Evolutionary conservation across 2,329 filamentous ascomycete species (phyloP).

Genomic region (Cladosporium sp.): DNA sequence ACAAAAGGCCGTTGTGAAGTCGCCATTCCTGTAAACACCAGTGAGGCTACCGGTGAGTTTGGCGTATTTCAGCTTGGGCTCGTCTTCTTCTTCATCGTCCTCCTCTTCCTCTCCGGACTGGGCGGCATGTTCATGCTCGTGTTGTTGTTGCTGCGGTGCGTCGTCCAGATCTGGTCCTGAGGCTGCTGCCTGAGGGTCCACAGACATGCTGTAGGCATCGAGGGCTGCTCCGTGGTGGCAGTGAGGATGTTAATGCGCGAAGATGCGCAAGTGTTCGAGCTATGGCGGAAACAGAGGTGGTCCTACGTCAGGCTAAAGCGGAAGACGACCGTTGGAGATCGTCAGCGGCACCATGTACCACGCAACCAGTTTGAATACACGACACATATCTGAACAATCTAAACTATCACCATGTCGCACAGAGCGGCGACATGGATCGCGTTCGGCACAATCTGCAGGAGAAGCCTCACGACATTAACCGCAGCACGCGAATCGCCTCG

Average conservation of each 20-base stretch:
- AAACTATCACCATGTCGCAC: neutral
- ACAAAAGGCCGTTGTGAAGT: conserved; percentile 86
- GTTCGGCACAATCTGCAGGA: conserved; percentile 19
- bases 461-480: conserved; percentile 21
- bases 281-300: neutral
- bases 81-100: conserved; percentile 83
- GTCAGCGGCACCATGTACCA: neutral
- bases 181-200: conserved; percentile 25
- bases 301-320: conserved; percentile 11
- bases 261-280: neutral
- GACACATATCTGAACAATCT: neutral
- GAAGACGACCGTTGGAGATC: neutral
- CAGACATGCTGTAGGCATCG: conserved; percentile 31
- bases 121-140: neutral
- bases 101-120: conserved; percentile 25
- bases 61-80: conserved; percentile 90
- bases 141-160: neutral
- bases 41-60: conserved; percentile 76
- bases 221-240: conserved; percentile 1
- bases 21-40: conserved; percentile 85
- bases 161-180: conserved; percentile 13
- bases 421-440: conserved; percentile 27
- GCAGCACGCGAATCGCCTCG: conserved; percentile 17
- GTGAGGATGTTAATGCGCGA: neutral
- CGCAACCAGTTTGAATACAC: neutral